Conservation (phyloP, 257 asterid genomes). For the Nicotiana tabacum region DNA sequence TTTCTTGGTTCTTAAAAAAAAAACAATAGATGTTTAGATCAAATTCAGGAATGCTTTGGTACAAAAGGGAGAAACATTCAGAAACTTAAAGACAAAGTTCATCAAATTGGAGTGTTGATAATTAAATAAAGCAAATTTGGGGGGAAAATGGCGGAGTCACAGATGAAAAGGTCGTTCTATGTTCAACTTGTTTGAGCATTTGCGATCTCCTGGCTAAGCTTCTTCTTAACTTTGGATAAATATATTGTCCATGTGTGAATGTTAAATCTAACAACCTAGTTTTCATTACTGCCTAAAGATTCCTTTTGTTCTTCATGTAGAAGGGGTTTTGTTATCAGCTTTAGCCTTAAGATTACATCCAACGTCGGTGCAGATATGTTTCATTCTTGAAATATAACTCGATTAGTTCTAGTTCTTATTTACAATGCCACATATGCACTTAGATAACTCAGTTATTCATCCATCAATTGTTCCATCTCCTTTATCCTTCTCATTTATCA, state of each 20-base stretch:
- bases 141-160: not conserved
- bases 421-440: not conserved
- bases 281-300: not conserved
- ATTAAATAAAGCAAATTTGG: not conserved
- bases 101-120: not conserved
- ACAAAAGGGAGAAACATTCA: not conserved
- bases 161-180: not conserved
- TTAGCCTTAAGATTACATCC: not conserved
- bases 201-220: not conserved
- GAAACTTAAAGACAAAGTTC: not conserved
- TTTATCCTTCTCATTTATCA: not conserved
- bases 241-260: not conserved
- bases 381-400: not conserved
- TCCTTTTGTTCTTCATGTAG: not conserved
- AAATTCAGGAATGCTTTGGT: not conserved
- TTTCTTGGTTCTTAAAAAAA: not conserved
- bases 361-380: not conserved
- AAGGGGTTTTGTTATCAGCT: not conserved
- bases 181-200: not conserved
- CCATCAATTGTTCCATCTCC: not conserved
- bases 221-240: not conserved
- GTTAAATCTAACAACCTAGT: not conserved
- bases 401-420: not conserved
- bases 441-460: not conserved
- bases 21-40: not conserved